phyloP scores from a whole-genome alignment of 2,329 filamentous ascomycete genomes.

The Passalora sequoiae region DNA sequence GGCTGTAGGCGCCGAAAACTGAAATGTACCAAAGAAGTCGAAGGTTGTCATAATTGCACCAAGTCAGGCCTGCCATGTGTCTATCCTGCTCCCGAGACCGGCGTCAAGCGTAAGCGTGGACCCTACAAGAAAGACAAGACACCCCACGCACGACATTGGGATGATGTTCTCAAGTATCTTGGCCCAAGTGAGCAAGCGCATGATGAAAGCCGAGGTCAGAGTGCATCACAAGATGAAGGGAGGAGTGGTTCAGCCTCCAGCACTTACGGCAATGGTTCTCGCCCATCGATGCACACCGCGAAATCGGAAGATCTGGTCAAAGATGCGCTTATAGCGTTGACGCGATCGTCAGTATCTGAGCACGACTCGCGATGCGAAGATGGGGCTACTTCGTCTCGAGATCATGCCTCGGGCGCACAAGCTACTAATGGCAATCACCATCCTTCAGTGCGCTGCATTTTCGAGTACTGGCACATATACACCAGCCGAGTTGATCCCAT shows the following conservation, averaged over 20 bases:
- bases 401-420: constrained; percentile 1
- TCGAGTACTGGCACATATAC: constrained; percentile 29
- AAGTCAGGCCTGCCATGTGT: constrained; percentile 28
- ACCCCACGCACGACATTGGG: constrained; percentile 26
- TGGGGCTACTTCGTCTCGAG: constrained; percentile 9
- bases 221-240: constrained; percentile 8
- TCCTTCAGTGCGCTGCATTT: constrained; percentile 18
- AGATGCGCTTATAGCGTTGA: constrained; percentile 28
- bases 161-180: constrained; percentile 28
- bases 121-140: constrained; percentile 31
- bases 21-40: constrained; percentile 26
- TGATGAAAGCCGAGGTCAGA: constrained; percentile 11
- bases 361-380: constrained; percentile 17
- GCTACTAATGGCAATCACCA: constrained; percentile 8
- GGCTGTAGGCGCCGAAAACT: constrained; percentile 28
- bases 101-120: constrained; percentile 29
- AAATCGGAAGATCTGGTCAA: constrained; percentile 24
- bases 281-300: constrained; percentile 6
- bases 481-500: constrained; percentile 26
- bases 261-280: neutral
- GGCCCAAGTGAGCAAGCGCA: constrained; percentile 12
- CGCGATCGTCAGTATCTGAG: constrained; percentile 20
- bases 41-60: constrained; percentile 26
- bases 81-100: constrained; percentile 24
- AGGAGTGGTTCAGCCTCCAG: neutral